Evolutionary conservation across 306 rosid genomes (phyloP).

Genomic region (Lathyrus aphaca): DNA sequence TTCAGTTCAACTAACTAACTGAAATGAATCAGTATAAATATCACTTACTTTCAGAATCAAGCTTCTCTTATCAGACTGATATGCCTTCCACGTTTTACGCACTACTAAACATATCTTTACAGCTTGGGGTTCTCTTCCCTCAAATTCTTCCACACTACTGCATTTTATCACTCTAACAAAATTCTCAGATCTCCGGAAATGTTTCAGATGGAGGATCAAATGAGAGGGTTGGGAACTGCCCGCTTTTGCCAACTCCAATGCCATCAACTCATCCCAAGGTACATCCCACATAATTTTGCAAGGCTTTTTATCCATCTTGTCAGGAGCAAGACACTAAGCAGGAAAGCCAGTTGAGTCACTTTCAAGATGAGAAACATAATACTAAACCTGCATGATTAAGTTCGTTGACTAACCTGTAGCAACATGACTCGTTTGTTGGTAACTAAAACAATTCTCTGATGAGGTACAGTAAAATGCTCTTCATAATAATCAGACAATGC

Average conservation of each 20-base stretch:
- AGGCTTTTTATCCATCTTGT: constrained; percentile 87
- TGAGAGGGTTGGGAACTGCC: constrained; percentile 76
- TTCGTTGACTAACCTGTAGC: constrained; percentile 73
- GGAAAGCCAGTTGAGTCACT: constrained; percentile 33
- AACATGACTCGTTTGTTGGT: constrained; percentile 89
- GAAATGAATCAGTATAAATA: constrained; percentile 33
- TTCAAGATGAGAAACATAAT: constrained; percentile 45
- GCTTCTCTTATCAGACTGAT: constrained; percentile 73
- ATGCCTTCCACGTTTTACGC: constrained; percentile 73
- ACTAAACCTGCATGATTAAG: constrained; percentile 19
- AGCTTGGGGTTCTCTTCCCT: constrained; percentile 79
- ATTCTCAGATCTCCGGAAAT: constrained; percentile 77
- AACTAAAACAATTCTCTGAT: constrained; percentile 78
- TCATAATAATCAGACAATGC: constrained; percentile 93
- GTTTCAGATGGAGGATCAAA: constrained; percentile 89
- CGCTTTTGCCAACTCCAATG: constrained; percentile 87
- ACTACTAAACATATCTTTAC: constrained; percentile 72
- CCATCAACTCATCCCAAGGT: constrained; percentile 93
- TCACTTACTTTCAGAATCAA: constrained; percentile 65
- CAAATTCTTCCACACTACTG: constrained; percentile 56
- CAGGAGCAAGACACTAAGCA: constrained; percentile 78
- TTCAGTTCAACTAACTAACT: constrained; percentile 33
- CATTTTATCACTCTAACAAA: constrained; percentile 83
- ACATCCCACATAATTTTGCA: constrained; percentile 95
- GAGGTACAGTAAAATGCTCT: constrained; percentile 75